Base-by-base conservation (phyloP, 1,284 basidiomycete genomes). In the Rhodotorula sp. region DNA sequence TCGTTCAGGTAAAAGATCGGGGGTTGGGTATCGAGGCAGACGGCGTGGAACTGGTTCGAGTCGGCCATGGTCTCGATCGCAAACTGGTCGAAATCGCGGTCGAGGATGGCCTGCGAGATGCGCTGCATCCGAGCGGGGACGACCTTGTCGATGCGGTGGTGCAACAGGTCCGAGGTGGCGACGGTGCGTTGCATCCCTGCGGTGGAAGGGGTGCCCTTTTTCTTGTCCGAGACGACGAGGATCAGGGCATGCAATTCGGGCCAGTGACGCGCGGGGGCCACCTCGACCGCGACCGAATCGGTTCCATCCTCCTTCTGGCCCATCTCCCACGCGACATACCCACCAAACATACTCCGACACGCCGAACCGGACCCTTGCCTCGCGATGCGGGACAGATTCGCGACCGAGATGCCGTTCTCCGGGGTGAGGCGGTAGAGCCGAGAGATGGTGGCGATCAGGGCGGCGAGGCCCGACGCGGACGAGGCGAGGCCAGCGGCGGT, bases 1-100 rank as follows among this genome's bases (percentile, higher is more conserved):
- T 99, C 95, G 85, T 98, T 99, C 87, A 99, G 90, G 85, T 99
- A 99, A 82, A 99, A 98, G 83, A 99, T 99, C 60, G 95, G 97
- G 1, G 95, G 97, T 60, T 90, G 86, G 0, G 95, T 99, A 84
- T 99, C 97, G 77, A 99, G 89, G 71, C 91, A 92, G 77, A 97
- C 93, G 34, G 95, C 95, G 81, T 99, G 95, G 87, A 99, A 99
- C 83, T 93, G 90, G 84, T 97, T 99, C 72, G 93, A 95, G 82
- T 99, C 95, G 70, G 87, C 88, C 93, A 98, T 99, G 47, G 95
- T 99, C 81, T 97, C 87, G 65, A 84, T 84, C 3, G 94, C 95
- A 78, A 99, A 99, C 0, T 86, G 79, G 79, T 93, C 88, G 81
- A 99, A 99, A 83, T 99, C 91, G 70, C 85, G 86, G 6, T 81